Conservation (phyloP, 2,329 filamentous ascomycete species). For the Aurifilum marmelostoma region DNA sequence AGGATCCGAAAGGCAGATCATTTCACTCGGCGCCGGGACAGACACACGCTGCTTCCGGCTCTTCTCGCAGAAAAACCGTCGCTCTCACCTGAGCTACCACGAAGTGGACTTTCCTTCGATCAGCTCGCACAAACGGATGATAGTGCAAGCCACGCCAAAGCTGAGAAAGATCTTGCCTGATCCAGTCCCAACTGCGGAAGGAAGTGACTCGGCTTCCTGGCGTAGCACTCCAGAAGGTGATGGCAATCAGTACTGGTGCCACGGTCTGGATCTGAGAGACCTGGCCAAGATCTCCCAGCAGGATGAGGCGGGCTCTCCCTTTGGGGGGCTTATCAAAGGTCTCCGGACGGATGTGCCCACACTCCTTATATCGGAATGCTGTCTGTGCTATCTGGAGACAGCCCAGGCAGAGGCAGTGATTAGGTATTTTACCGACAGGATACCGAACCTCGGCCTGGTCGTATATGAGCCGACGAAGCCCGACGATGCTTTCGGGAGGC, state of each 20-base stretch:
- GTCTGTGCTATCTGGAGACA: constrained; percentile 82
- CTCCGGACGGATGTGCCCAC: constrained; percentile 69
- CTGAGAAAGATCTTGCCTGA: constrained; percentile 46
- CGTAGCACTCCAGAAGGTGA: constrained; percentile 41
- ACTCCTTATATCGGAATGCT: constrained; percentile 90
- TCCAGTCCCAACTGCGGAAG: constrained; percentile 29
- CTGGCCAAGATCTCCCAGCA: constrained; percentile 43
- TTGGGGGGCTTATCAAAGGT: constrained; percentile 23
- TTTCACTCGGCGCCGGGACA: constrained; percentile 91
- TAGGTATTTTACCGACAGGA: constrained; percentile 61
- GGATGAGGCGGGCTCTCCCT: constrained; percentile 27
- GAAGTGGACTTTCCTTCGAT: constrained; percentile 88
- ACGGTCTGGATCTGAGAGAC: constrained; percentile 72
- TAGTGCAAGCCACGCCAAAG: constrained; percentile 50
- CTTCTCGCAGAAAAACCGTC: constrained; percentile 48
- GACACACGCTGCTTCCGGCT: constrained; percentile 88
- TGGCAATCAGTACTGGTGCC: constrained; percentile 55
- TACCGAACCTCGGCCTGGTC: constrained; percentile 60
- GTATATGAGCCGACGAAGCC: constrained; percentile 90
- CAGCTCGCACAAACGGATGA: constrained; percentile 66
- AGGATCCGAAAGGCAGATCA: constrained; percentile 66
- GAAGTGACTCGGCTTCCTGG: constrained; percentile 43
- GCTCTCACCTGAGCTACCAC: constrained; percentile 70
- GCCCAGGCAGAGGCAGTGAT: constrained; percentile 67
- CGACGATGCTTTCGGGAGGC: constrained; percentile 82